Percentiles rank a stretch among this genome's conserved stretches.
phyloP scores from a whole-genome alignment of 495 filamentous ascomycete genomes.

The Endocarpon pusillum region DNA sequence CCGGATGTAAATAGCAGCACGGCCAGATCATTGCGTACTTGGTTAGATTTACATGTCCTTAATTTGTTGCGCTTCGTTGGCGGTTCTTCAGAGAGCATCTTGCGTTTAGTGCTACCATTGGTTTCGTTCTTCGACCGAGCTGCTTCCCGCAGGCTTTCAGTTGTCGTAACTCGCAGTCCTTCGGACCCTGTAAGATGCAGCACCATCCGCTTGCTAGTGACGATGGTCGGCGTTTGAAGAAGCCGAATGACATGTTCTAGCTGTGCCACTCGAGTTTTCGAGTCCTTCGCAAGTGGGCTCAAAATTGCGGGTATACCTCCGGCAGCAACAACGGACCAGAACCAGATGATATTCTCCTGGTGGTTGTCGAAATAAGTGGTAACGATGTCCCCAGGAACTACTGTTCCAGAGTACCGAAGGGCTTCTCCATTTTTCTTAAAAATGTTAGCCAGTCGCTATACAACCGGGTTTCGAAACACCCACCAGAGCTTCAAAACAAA shows the following conservation, averaged over 20 bases:
- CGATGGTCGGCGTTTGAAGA: background rate
- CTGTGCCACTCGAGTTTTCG: background rate
- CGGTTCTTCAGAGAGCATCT: no score
- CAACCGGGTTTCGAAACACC: no score
- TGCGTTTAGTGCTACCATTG: no score
- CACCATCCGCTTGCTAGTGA: background rate
- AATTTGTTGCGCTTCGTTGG: no score
- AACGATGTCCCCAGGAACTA: background rate
- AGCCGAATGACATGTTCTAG: background rate
- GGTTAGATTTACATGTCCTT: background rate
- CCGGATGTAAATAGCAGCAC: slow-evolving; percentile 42
- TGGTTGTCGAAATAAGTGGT: background rate
- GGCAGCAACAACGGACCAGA: background rate
- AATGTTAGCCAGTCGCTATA: no score
- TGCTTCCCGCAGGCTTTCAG: background rate
- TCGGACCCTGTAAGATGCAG: background rate
- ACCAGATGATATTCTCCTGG: background rate
- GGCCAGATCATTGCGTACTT: slow-evolving; percentile 9
- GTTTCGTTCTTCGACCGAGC: background rate
- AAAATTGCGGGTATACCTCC: background rate
- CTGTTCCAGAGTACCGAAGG: no score
- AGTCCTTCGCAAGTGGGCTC: background rate
- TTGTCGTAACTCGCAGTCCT: background rate
- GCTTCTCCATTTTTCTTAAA: no score
- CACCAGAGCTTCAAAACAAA: no score